Evolutionary conservation across 208 protist species (phyloP), one percentile per base, ranked within the genome.

Genomic region (Trypanosoma melophagium): DNA sequence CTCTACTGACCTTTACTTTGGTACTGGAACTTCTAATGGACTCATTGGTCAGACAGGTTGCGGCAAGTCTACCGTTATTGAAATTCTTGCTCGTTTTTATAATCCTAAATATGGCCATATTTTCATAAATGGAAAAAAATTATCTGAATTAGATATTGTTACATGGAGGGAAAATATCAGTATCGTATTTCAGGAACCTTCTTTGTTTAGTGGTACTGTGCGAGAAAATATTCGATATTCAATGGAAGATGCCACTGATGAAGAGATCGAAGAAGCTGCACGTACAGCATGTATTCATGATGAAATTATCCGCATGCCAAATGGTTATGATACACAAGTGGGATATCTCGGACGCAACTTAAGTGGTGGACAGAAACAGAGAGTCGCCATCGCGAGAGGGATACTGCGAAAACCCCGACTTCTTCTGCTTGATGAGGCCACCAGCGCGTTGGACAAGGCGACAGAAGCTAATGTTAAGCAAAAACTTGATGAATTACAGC

Each of bases 281-380:
- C 14, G 55, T 31, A 41, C 78, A 25, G 66, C 71, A 24, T 71
- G 63, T 60, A 66, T 76, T 14, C 60, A 81, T 54, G 80, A 80
- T 10, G 49, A 66, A 21, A 66, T 79, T 28, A 1, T 76, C 14
- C 16, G 14, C 3, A 74, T 94, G 60, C 79, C 79, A 8, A 50
- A 96, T 0, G 76, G 67, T 16, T 97, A 94, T 63, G 85, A 95
- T 22, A 93, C 90, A 16, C 53, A 79, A 52, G 82, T 96, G 0
- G 90, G 91, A 24, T 89, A 96, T 56, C 69, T 72, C 14, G 91
- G 91, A 44, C 54, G 74, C n/a, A 72, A 75, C 54, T 65, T 94
- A 21, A 89, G 78, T 38, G 89, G 91, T 49, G 90, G 86, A 21
- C 81, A 95, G 68, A 84, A 86, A 25, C 89, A 95, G 72, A 70